Evolutionary conservation across 2,329 filamentous ascomycete genomes (phyloP), one percentile per base, ranked within the genome.

Genomic region (Neonectria hederae): DNA sequence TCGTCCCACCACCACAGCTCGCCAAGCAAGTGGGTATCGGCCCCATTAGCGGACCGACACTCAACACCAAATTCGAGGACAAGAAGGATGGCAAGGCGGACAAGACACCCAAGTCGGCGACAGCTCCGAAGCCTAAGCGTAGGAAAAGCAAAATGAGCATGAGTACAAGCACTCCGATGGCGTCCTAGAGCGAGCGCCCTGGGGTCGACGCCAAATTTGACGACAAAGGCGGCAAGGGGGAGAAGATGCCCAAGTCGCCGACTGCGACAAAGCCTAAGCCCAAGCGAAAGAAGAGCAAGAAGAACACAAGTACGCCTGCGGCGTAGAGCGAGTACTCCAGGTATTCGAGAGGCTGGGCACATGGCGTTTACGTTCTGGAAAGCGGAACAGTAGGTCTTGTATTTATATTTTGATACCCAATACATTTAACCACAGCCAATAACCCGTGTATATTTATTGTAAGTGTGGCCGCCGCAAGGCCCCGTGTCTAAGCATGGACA

Each of bases 271-370:
- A 75, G 59, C 76, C 79, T 2, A 85, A 84, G 71, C 77, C 78
- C 1, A 84, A 81, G 72, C 77, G 82, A 62, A 78, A 81, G 68
- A 86, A 85, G 79, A 84, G 82, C 69, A 85, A 83, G 70, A 77
- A 79, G 69, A 76, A 77, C 65, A 75, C 74, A n/a, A 72, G 71
- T 22, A 79, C 77, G 26, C 77, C 78, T 4, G 72, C 74, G 17
- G 75, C 73, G 13, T 76, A 74, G 21, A 69, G 38, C 9, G 5
- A 40, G 38, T 40, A 17, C 17, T 9, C n/a, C n/a, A 9, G n/a
- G 24, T 10, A 49, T 21, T 38, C 8, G 30, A 21, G 22, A 21
- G 43, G 10, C 54, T 24, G 24, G 38, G 55, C 35, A n/a, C 28
- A 58, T 40, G 57, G 45, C 49, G 51, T 63, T 62, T 52, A 22